These are phyloP conservation scores for Albifimbria verrucaria DNA, from an alignment of 2,329 filamentous ascomycete species.

Conservation along the genomic window DNA sequence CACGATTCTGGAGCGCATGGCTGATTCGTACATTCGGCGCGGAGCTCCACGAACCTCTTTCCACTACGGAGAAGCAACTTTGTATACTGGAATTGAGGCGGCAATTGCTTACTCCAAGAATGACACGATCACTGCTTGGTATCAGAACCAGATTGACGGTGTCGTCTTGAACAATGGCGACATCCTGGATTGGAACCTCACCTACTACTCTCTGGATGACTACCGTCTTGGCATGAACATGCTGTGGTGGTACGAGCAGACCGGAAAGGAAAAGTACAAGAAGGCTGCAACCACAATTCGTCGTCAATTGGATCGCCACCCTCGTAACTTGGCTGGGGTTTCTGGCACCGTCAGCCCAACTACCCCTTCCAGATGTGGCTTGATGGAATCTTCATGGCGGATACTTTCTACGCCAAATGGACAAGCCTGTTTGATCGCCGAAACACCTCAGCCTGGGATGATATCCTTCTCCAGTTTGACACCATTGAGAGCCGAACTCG, in stretches of 20 bases:
- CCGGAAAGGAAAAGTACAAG: slow-evolving; percentile 42
- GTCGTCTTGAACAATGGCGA: slow-evolving; percentile 45
- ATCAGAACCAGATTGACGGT: slow-evolving; percentile 40
- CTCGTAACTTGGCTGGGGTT: slow-evolving; percentile 46
- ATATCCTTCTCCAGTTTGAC: slow-evolving; percentile 40
- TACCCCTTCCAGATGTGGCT: slow-evolving; percentile 55
- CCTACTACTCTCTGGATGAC: slow-evolving; percentile 46
- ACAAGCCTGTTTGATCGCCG: slow-evolving; percentile 27
- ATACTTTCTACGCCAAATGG: slow-evolving; percentile 37
- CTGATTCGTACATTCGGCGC: slow-evolving; percentile 42
- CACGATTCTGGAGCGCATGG: slow-evolving; percentile 26
- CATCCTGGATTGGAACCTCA: slow-evolving; percentile 40
- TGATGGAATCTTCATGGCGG: slow-evolving; percentile 49
- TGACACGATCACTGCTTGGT: slow-evolving; percentile 37
- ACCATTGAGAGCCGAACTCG: slow-evolving; percentile 39
- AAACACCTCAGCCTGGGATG: slow-evolving; percentile 36
- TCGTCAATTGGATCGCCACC: slow-evolving; percentile 41
- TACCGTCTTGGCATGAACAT: slow-evolving; percentile 50
- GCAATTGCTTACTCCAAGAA: slow-evolving; percentile 40
- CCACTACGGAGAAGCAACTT: slow-evolving; percentile 41
- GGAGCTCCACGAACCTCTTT: slow-evolving; percentile 31
- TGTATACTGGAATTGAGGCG: slow-evolving; percentile 44
- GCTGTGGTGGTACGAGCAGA: slow-evolving; percentile 42
- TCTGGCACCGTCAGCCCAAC: slow-evolving; percentile 44
- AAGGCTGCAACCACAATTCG: slow-evolving; percentile 42